A percentile compares a stretch with the other conserved stretches of the same genome.
Conservation (phyloP, 495 filamentous ascomycete genomes). For the Lepidopterella palustris region DNA sequence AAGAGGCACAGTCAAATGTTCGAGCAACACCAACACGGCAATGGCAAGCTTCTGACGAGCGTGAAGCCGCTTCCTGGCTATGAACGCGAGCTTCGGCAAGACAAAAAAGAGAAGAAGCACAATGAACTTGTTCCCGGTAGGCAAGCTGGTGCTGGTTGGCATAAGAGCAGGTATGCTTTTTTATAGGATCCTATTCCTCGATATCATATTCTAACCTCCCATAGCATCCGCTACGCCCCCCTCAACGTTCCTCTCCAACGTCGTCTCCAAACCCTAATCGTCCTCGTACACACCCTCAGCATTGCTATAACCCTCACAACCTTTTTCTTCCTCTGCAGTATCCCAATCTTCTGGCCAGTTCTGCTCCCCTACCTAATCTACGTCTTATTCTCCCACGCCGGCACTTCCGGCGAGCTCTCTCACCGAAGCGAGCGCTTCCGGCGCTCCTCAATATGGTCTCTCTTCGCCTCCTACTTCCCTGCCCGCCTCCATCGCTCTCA, state of each 20-base stretch:
- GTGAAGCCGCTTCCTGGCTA: conserved; percentile 13
- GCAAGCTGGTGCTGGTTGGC: conserved; percentile 36
- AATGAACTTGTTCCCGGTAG: conserved; percentile 32
- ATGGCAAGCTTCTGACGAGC: conserved; percentile 12
- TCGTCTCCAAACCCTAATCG: conserved; percentile 78
- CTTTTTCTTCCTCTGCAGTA: conserved; percentile 88
- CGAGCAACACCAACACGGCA: conserved; percentile 14
- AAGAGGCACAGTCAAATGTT: conserved; percentile 2
- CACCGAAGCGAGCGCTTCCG: conserved; percentile 68
- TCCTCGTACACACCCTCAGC: conserved; percentile 77
- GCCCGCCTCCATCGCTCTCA: conserved; percentile 77
- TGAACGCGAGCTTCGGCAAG: conserved; percentile 1
- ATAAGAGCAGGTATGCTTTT: conserved; percentile 23
- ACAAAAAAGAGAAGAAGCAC: conserved; percentile 5
- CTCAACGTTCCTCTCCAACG: conserved; percentile 78
- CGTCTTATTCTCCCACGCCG: conserved; percentile 68
- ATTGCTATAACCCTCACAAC: conserved; percentile 66
- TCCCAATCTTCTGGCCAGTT: conserved; percentile 86
- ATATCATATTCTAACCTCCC: neutral
- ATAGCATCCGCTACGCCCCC: conserved; percentile 76
- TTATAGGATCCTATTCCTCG: neutral
- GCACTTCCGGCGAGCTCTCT: conserved; percentile 64
- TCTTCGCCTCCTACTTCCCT: conserved; percentile 91
- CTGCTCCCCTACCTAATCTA: conserved; percentile 87
- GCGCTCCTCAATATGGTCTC: conserved; percentile 69